These are phyloP conservation scores for Alternaria viburni DNA, from an alignment of 2,329 filamentous ascomycete genomes.

Conservation along the genomic window DNA sequence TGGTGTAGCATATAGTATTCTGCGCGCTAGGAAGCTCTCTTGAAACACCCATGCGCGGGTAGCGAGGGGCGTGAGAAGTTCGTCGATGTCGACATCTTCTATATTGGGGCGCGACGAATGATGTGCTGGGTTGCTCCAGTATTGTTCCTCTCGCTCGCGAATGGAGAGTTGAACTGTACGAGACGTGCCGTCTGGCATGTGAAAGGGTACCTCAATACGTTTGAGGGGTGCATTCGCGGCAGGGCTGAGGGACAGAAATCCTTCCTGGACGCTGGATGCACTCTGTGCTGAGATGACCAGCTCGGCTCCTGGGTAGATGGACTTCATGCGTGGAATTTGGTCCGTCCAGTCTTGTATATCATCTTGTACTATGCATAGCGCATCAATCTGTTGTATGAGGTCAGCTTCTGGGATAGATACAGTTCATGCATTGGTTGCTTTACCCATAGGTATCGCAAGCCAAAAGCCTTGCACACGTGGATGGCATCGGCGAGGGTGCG, in stretches of 20 bases:
- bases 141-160: background rate
- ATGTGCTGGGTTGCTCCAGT: background rate
- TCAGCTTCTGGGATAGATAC: background rate
- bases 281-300: slow-evolving; percentile 1
- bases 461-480: background rate
- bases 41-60: slow-evolving; percentile 1
- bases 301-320: background rate
- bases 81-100: background rate
- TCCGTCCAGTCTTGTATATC: background rate
- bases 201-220: background rate
- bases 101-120: background rate
- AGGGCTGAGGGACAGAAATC: background rate
- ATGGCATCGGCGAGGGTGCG: background rate
- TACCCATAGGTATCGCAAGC: slow-evolving; percentile 1
- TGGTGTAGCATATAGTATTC: slow-evolving; percentile 5
- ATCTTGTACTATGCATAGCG: slow-evolving; percentile 2
- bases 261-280: background rate
- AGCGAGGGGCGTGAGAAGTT: background rate
- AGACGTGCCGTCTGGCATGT: background rate
- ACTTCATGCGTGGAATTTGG: background rate
- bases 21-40: background rate
- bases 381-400: background rate
- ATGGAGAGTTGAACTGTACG: background rate
- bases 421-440: background rate
- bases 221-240: background rate